Evolutionary conservation across 1,139 yeast genomes (phyloP).

Genomic region (Yamadazyma kanchanaburiensis): DNA sequence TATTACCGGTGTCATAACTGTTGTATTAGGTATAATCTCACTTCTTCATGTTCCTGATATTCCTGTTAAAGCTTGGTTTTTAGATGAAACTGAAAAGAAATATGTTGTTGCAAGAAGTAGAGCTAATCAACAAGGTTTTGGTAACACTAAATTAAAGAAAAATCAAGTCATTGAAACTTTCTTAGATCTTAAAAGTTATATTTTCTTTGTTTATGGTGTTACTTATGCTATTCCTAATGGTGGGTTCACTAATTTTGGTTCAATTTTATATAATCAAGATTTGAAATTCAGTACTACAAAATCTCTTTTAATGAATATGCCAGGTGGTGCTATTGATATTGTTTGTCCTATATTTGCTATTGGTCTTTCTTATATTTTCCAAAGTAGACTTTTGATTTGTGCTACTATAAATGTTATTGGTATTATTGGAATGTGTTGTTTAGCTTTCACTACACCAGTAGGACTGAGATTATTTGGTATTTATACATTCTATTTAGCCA

Average conservation of each 20-base stretch:
- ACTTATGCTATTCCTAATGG: conserved; percentile 3
- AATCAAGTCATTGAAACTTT: conserved; percentile 31
- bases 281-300: conserved; percentile 1
- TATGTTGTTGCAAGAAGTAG: conserved; percentile 34
- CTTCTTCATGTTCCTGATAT: conserved; percentile 25
- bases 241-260: conserved; percentile 2
- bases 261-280: conserved; percentile 2
- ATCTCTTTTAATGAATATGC: conserved; percentile 3
- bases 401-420: conserved; percentile 1
- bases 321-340: conserved; percentile 5
- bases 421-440: conserved; percentile 1
- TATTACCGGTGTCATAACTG: conserved; percentile 27
- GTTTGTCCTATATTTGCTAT: conserved; percentile 1
- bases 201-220: conserved; percentile 2
- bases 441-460: conserved; percentile 1
- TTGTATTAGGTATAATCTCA: conserved; percentile 21
- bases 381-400: conserved; percentile 2
- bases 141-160: conserved; percentile 50
- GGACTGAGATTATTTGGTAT: conserved; percentile 2
- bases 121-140: conserved; percentile 51
- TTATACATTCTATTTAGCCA: conserved; percentile 2
- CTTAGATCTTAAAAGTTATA: conserved; percentile 1
- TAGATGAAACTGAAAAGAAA: conserved; percentile 45
- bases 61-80: conserved; percentile 31
- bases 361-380: conserved; percentile 1